Evolutionary conservation across 2,329 filamentous ascomycete species (phyloP).

Genomic region (Curvularia sp.): DNA sequence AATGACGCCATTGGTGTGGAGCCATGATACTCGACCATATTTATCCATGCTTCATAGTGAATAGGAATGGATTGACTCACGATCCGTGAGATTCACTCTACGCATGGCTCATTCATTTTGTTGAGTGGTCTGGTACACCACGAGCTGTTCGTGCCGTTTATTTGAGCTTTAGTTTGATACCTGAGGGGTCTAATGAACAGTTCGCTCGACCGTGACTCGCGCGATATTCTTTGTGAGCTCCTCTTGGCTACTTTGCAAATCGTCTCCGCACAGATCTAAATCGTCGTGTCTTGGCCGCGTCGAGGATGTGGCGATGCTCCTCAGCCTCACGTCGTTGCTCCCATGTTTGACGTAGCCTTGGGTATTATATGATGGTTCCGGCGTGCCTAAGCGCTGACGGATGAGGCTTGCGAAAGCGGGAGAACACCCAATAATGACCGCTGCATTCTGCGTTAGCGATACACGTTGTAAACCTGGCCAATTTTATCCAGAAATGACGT

Average conservation of each 20-base stretch:
- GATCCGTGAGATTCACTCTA: too few species aligned
- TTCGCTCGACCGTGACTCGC: conserved; percentile 18
- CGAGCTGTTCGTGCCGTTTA: conserved; percentile 45
- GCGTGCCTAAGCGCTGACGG: conserved; percentile 13
- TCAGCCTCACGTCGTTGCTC: conserved; percentile 15
- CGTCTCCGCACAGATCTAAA: conserved; percentile 11
- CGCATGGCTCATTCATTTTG: neutral
- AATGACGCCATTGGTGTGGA: neutral
- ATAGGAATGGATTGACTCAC: neutral
- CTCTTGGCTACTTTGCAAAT: conserved; percentile 23
- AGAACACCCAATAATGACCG: conserved; percentile 26
- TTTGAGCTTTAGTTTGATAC: neutral
- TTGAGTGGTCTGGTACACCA: conserved; percentile 47
- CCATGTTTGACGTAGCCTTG: conserved; percentile 18
- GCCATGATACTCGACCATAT: neutral
- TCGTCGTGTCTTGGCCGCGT: neutral
- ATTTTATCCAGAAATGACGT: neutral
- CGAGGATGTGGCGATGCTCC: conserved; percentile 11
- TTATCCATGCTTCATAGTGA: neutral
- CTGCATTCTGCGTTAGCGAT: conserved; percentile 10
- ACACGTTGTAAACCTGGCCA: too few species aligned
- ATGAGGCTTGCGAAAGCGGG: conserved; percentile 18
- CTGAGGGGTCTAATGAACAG: conserved; percentile 12
- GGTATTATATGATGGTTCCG: conserved; percentile 16
- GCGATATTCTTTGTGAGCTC: conserved; percentile 15